Evolutionary conservation across 176 grass and related monocot species (phyloP).

Genomic region (Pontederia crassipes): DNA sequence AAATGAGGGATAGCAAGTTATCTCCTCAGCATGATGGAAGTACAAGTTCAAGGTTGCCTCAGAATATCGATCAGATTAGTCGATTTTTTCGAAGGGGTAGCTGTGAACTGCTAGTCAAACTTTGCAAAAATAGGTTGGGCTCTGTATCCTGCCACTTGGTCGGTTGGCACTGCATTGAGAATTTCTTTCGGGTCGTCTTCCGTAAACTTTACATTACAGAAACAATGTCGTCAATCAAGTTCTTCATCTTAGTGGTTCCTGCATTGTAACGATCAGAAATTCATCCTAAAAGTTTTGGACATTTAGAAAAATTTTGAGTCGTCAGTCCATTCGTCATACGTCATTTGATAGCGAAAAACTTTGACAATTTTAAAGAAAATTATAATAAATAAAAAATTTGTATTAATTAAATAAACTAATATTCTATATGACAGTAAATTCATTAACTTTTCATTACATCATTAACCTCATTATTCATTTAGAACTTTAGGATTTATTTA

Average conservation of each 20-base stretch:
- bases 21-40: too few species aligned
- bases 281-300: not conserved
- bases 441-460: too few species aligned
- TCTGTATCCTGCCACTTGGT: not conserved
- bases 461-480: too few species aligned
- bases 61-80: not conserved
- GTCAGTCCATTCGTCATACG: too few species aligned
- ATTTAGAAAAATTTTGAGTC: too few species aligned
- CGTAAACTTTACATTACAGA: slow-evolving; percentile 4
- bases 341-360: too few species aligned
- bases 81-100: not conserved
- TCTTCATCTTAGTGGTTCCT: slow-evolving; percentile 4
- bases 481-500: too few species aligned
- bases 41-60: not conserved
- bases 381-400: too few species aligned
- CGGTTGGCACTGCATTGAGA: not conserved
- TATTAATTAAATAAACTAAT: too few species aligned
- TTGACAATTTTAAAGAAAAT: too few species aligned
- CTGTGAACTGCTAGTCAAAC: not conserved
- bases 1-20: too few species aligned
- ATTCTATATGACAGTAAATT: too few species aligned
- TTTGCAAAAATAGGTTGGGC: not conserved
- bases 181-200: slow-evolving; percentile 2
- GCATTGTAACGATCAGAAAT: not conserved
- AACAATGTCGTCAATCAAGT: not conserved